A percentile compares a stretch with the other conserved stretches of the same genome.
Evolutionary conservation across 352 stramenopile species (phyloP).

Genomic region (Thraustochytrium striatum): DNA sequence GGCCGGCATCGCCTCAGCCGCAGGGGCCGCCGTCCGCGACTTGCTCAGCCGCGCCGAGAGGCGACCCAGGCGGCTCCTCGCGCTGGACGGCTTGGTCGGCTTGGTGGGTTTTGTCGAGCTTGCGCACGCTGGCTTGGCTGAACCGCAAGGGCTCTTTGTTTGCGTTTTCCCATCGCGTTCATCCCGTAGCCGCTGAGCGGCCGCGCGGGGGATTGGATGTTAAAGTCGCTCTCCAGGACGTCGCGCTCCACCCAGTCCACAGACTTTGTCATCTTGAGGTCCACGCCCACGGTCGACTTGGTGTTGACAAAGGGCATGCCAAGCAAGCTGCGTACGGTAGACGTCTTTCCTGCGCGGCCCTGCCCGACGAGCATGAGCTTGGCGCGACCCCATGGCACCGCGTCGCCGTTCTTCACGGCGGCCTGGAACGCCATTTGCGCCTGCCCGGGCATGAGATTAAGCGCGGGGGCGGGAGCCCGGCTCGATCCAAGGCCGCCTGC

Average conservation of each 20-base stretch:
- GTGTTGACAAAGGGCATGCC: neutral
- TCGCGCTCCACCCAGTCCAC: conserved; percentile 28
- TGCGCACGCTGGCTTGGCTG: too few relatives aligned
- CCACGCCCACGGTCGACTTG: conserved; percentile 16
- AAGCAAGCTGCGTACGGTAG: conserved; percentile 39
- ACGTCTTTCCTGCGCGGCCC: conserved; percentile 45
- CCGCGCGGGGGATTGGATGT: neutral
- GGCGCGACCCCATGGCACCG: conserved; percentile 11
- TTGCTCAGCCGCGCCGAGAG: too few relatives aligned
- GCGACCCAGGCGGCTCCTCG: too few relatives aligned
- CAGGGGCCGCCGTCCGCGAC: too few relatives aligned
- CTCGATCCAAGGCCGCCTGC: too few relatives aligned
- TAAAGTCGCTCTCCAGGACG: conserved; percentile 27
- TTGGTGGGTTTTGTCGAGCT: too few relatives aligned
- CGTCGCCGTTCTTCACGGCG: conserved; percentile 24
- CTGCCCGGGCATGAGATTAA: too few relatives aligned
- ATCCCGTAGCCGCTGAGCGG: neutral
- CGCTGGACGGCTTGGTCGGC: too few relatives aligned
- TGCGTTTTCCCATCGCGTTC: too few relatives aligned
- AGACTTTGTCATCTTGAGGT: conserved; percentile 29
- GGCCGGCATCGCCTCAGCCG: too few relatives aligned
- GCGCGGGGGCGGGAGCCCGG: too few relatives aligned
- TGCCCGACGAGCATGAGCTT: conserved; percentile 50
- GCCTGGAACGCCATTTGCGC: conserved; percentile 27
- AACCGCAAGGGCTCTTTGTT: too few relatives aligned